Evolutionary conservation across 257 asterid genomes (phyloP).

Genomic region (Solanum appendiculatum): DNA sequence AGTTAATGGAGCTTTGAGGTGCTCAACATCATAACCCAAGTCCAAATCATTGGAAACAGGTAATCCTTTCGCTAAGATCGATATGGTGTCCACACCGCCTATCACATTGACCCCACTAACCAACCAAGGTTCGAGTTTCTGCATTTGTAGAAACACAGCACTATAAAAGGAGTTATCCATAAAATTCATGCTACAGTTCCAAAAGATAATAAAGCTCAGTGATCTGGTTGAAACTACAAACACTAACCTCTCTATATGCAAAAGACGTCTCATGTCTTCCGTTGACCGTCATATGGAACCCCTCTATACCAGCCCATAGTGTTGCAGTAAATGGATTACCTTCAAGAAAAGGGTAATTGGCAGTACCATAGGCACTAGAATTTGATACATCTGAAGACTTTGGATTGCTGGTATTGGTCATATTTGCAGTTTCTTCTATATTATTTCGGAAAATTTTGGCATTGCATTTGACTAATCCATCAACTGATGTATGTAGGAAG

Average conservation of each 20-base stretch:
- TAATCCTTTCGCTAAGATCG: constrained; percentile 77
- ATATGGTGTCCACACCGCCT: constrained; percentile 58
- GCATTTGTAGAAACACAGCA: constrained; percentile 17
- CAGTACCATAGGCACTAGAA: constrained; percentile 32
- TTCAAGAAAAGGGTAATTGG: constrained; percentile 60
- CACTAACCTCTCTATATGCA: constrained; percentile 58
- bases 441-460: constrained; percentile 28
- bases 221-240: neutral
- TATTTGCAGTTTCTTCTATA: constrained; percentile 22
- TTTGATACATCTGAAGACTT: constrained; percentile 39
- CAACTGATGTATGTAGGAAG: constrained; percentile 42
- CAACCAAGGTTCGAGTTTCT: constrained; percentile 96
- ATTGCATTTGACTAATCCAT: constrained; percentile 78
- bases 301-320: constrained; percentile 83
- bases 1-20: constrained; percentile 51
- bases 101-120: constrained; percentile 53
- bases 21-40: constrained; percentile 42
- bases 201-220: neutral
- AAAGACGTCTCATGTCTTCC: constrained; percentile 97
- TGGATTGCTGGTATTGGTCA: constrained; percentile 23
- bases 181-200: neutral
- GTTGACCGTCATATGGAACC: constrained; percentile 89
- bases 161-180: neutral
- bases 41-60: constrained; percentile 65
- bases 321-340: constrained; percentile 89